Conservation (phyloP, 164 flowering plant species). For the Liquidambar formosana region DNA sequence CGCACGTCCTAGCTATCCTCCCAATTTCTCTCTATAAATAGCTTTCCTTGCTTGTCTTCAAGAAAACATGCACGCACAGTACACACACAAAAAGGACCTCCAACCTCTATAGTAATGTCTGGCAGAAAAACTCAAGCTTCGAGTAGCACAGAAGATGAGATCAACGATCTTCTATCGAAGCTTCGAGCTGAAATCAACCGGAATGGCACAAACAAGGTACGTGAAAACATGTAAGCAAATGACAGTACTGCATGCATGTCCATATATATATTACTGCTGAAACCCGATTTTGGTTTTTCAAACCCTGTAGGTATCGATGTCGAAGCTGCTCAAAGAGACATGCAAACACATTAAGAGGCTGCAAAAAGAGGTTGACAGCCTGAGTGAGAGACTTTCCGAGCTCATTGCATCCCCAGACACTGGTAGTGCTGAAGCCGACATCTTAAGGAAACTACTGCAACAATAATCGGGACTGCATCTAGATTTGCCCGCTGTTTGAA, state of each 20-base stretch:
- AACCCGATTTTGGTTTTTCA: too few relatives aligned
- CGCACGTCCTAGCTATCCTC: neutral
- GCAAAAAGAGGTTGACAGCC: constrained; percentile 37
- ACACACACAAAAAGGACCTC: neutral
- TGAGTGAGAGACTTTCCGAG: constrained; percentile 33
- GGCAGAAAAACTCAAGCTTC: constrained; percentile 20
- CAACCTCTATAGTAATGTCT: neutral
- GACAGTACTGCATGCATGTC: too few relatives aligned
- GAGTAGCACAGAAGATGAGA: constrained; percentile 20
- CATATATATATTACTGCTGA: too few relatives aligned
- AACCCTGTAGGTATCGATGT: constrained; percentile 28
- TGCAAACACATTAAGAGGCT: constrained; percentile 41
- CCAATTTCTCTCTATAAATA: neutral
- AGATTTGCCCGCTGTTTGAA: too few relatives aligned
- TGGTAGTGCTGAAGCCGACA: constrained; percentile 25
- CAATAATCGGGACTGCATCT: constrained; percentile 6
- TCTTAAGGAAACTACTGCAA: constrained; percentile 22
- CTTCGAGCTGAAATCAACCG: constrained; percentile 23
- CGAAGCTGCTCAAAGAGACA: constrained; percentile 33
- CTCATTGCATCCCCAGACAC: constrained; percentile 22
- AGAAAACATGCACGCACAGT: neutral
- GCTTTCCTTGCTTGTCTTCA: too few relatives aligned
- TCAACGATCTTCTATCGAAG: constrained; percentile 24
- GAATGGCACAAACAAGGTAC: constrained; percentile 17
- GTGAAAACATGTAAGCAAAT: too few relatives aligned